Base-by-base conservation (phyloP, 345 rosid species). In the Syzygium aromaticum region DNA sequence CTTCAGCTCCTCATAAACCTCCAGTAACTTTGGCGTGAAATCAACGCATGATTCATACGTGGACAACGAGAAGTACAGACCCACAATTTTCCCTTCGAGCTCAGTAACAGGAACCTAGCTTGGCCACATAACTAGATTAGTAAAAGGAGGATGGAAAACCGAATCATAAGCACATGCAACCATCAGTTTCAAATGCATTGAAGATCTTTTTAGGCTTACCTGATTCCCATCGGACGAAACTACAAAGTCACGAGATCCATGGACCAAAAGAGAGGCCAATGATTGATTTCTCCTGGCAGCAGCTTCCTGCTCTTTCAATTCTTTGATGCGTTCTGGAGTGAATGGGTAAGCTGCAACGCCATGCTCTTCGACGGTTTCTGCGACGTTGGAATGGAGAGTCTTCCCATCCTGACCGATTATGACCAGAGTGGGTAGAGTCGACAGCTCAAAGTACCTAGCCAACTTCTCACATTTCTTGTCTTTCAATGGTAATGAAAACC, bases 251-350 rank as follows among this genome's bases (percentile, higher is more conserved):
- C 97, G 94, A 0, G 93, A 85, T 10, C 56, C 86, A 82, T 90
- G 87, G 40, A 91, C 96, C 92, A 96, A 91, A 85, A 96, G 84
- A 2, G 96, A 90, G 86, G 51, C 90, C 86, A 96, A 86, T 9
- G 94, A 90, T 19, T 84, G 89, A 86, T 82, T 95, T 97, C 98
- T 33, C 38, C 38, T 33, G 3, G 38, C 38, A 33, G 38, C 38
- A 2, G 2, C 38, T 33, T 33, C 38, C 38, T 33, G 38, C 38
- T 33, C 38, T 33, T 33, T 33, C 38, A 33, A 33, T 3, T 33
- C 38, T 33, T 33, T 33, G 38, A 33, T 33, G 38, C 38, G 38
- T 33, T 33, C 38, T 33, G 38, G 38, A 33, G 38, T 33, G 38
- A 33, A 33, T 2, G 38, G 38, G 38, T 33, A n/a, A 33, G 38